These are phyloP conservation scores for Xerocomus minutiporus DNA, from an alignment of 1,284 basidiomycete species.

Conservation along the genomic window DNA sequence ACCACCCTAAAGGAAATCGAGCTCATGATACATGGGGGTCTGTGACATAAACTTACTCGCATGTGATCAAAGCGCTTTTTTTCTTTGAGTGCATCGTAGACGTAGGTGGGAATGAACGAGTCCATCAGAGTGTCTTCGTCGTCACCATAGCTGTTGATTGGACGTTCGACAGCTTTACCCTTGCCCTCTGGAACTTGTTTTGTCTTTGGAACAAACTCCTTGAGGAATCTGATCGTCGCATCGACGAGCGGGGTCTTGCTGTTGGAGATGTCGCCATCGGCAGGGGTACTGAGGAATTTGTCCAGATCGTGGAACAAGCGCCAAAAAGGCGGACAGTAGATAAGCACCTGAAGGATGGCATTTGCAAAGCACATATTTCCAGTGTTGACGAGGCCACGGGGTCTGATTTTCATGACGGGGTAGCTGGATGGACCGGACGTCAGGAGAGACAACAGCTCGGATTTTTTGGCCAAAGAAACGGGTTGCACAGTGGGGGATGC, in stretches of 20 bases:
- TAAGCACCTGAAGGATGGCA: conserved; percentile 85
- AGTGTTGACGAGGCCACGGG: conserved; percentile 88
- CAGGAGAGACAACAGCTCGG: conserved; percentile 55
- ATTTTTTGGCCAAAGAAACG: conserved; percentile 45
- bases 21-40: neutral
- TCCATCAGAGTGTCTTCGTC: conserved; percentile 41
- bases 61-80: conserved; percentile 94
- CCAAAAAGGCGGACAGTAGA: conserved; percentile 87
- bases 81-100: conserved; percentile 96
- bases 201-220: conserved; percentile 58
- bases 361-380: conserved; percentile 99
- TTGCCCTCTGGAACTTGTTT: conserved; percentile 27
- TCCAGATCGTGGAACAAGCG: conserved; percentile 74
- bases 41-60: conserved; percentile 53
- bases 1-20: conserved; percentile 54
- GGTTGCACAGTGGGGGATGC: conserved; percentile 27
- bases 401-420: conserved; percentile 42
- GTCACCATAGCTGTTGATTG: conserved; percentile 21
- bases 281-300: conserved; percentile 37
- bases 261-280: conserved; percentile 40
- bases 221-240: conserved; percentile 78
- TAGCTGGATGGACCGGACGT: conserved; percentile 41
- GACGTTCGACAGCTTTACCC: conserved; percentile 32
- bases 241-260: conserved; percentile 74
- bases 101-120: conserved; percentile 81